Conservation (phyloP, 495 filamentous ascomycete genomes). For the Platismatia glauca region DNA sequence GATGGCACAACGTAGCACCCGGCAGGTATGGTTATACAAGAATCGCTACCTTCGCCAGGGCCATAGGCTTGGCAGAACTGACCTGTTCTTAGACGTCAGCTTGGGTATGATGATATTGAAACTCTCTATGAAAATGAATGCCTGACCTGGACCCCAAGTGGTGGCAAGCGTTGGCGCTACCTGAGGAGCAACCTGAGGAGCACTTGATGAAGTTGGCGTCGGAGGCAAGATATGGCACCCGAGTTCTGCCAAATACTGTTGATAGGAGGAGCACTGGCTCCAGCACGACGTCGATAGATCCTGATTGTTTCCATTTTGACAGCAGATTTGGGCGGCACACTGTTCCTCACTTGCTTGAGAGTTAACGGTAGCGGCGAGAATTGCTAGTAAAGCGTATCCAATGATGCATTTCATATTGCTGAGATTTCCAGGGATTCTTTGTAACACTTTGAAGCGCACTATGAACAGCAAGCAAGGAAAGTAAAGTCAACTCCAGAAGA, state of each 20-base stretch:
- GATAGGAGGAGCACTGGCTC: neutral
- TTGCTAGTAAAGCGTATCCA: neutral
- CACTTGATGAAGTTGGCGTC: neutral
- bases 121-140: neutral
- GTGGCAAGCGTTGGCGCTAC: neutral
- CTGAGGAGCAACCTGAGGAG: neutral
- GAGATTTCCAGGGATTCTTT: neutral
- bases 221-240: neutral
- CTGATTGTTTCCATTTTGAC: neutral
- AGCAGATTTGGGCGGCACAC: neutral
- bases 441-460: no score
- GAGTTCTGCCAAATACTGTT: neutral
- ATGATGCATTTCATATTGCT: neutral
- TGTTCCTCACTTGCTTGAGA: neutral
- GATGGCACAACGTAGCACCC: constrained; percentile 8
- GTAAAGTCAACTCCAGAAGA: no score
- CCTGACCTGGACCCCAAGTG: constrained; percentile 1
- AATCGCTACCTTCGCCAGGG: neutral
- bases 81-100: neutral
- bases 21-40: constrained; percentile 1
- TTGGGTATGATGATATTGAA: neutral
- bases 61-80: neutral
- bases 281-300: neutral
- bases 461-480: no score
- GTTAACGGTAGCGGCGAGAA: neutral